These are phyloP conservation scores for Aspergillus quadrilineatus DNA, from an alignment of 2,329 filamentous ascomycete species.

Conservation along the genomic window DNA sequence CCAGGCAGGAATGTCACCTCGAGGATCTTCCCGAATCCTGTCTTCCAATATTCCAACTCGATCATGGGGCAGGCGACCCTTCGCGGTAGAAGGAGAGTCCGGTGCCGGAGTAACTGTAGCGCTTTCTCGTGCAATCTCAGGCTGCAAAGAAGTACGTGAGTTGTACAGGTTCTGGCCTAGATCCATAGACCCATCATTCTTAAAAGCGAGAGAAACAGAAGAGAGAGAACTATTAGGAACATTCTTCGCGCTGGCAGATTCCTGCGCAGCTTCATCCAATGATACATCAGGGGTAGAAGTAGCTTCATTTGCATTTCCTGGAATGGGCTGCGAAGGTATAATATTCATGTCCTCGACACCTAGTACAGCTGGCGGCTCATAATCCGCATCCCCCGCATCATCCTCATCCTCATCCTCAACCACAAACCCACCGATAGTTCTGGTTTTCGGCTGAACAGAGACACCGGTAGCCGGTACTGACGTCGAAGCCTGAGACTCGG, in stretches of 20 bases:
- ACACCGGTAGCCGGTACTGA: slow-evolving; percentile 33
- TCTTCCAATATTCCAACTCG: slow-evolving; percentile 80
- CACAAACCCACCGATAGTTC: slow-evolving; percentile 61
- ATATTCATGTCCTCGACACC: slow-evolving; percentile 50
- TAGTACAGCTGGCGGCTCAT: slow-evolving; percentile 56
- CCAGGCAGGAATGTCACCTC: slow-evolving; percentile 92
- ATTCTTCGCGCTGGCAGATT: slow-evolving; percentile 48
- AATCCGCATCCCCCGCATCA: slow-evolving; percentile 49
- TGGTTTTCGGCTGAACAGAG: slow-evolving; percentile 44
- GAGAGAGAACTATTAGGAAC: slow-evolving; percentile 53
- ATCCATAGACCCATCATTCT: slow-evolving; percentile 40
- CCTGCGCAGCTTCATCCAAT: slow-evolving; percentile 58
- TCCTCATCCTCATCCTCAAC: slow-evolving; percentile 62
- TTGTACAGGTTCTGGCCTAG: slow-evolving; percentile 39
- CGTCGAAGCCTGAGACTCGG: slow-evolving; percentile 37
- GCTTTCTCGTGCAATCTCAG: slow-evolving; percentile 36
- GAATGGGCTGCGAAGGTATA: slow-evolving; percentile 54
- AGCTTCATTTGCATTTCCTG: slow-evolving; percentile 58
- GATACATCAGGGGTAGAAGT: slow-evolving; percentile 59
- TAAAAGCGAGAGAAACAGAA: slow-evolving; percentile 48
- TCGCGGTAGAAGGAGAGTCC: slow-evolving; percentile 46
- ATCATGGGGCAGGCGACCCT: slow-evolving; percentile 67
- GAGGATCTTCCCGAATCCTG: slow-evolving; percentile 85
- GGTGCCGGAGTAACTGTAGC: slow-evolving; percentile 41
- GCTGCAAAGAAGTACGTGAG: slow-evolving; percentile 32